Conservation (phyloP, 371 early-diverging fungal genomes). For the Rhizomucor miehei region DNA sequence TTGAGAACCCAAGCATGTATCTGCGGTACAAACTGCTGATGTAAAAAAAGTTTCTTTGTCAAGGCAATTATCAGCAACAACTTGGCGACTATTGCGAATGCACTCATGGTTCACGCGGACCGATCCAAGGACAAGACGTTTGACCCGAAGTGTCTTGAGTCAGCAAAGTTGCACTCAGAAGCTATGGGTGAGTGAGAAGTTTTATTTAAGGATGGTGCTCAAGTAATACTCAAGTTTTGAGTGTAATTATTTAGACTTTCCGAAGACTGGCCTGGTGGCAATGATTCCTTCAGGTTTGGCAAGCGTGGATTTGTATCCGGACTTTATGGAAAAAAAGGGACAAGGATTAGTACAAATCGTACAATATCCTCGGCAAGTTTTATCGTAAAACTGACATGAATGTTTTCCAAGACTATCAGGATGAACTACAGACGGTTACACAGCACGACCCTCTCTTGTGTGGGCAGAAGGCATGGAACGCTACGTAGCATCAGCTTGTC, state of each 20-base stretch:
- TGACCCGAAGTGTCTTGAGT: slow-evolving; percentile 44
- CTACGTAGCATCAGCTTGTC: slow-evolving; percentile 52
- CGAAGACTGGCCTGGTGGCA: slow-evolving; percentile 43
- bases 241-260: no score
- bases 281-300: slow-evolving; percentile 37
- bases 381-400: slow-evolving; percentile 49
- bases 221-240: no score
- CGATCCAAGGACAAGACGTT: slow-evolving; percentile 35
- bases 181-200: no score
- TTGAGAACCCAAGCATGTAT: slow-evolving; percentile 23
- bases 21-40: slow-evolving; percentile 37
- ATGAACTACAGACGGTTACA: slow-evolving; percentile 14
- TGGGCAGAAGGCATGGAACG: slow-evolving; percentile 50
- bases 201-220: no score
- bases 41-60: slow-evolving; percentile 71
- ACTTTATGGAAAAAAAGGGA: slow-evolving; percentile 77
- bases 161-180: slow-evolving; percentile 64
- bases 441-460: slow-evolving; percentile 43
- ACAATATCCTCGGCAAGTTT: slow-evolving; percentile 59
- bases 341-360: slow-evolving; percentile 52
- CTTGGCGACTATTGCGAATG: slow-evolving; percentile 74
- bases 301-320: slow-evolving; percentile 58
- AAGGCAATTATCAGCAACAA: slow-evolving; percentile 70
- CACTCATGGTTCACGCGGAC: slow-evolving; percentile 73
- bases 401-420: slow-evolving; percentile 33